Evolutionary conservation across 2,329 filamentous ascomycete species (phyloP), one percentile per base, ranked within the genome.

Genomic region (Colletotrichum liaoningense): DNA sequence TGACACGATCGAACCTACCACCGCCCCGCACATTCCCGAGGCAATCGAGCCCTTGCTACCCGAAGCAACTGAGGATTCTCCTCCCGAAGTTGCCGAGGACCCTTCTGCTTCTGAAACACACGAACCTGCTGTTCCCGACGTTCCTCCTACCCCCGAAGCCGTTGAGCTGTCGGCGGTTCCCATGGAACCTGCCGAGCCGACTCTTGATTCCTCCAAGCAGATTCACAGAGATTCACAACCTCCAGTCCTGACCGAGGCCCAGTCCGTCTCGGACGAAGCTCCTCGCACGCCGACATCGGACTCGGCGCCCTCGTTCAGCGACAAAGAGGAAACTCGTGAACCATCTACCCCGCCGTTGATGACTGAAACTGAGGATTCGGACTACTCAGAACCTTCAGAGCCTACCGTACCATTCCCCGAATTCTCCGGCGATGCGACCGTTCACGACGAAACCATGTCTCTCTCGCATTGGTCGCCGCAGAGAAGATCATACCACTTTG

Each of bases 321-420:
- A 71, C 24, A 55, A 59, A 54, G 68, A 74, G 5, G 72, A 74
- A 55, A 2, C n/a, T 16, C 30, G 33, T 58, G 68, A 73, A 68
- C 52, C 28, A 9, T 52, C 49, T 24, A 74, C 63, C 26, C 69
- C 72, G 16, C 72, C 72, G 9, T 60, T 72, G 63, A 72, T 68
- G 69, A 63, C 67, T 49, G 72, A 72, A 33, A 66, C 72, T 52
- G 72, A 72, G 49, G 72, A 74, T n/a, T 74, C 72, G n/a, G 72
- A 74, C 42, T 74, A 68, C 30, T 72, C 68, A 59, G 68, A 72
- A 58, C 57, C 54, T 26, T 57, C 72, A 4, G 72, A 74, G 12
- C 72, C 69, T n/a, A 14, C 52, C 7, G 9, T 57, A 22, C 63
- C 68, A 26, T 73, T 68, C 49, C 63, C 72, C n/a, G 57, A 72